Evolutionary conservation across 257 asterid genomes (phyloP), one percentile per base, ranked within the genome.

Genomic region (Solanum chilense): DNA sequence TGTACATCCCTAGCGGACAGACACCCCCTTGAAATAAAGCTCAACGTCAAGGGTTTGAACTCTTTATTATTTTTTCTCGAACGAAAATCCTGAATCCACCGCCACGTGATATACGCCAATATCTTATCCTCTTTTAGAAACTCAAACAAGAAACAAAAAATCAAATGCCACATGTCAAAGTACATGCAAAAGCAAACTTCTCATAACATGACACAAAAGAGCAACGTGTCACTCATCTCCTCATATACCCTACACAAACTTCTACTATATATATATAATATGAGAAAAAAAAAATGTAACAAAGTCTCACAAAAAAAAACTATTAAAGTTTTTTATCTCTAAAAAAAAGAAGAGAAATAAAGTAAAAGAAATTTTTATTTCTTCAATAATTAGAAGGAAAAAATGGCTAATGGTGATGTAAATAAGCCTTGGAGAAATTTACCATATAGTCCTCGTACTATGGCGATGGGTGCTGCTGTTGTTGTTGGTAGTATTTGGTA

Each of bases 401-500:
- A 78, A 80, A 80, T 80, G 85, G 29, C 44, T 80, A 23, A 27
- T 80, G 77, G 83, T 1, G 81, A 31, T 35, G 23, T 86, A 37
- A 85, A 83, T 77, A 90, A 86, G 27, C 58, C n/a, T 35, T 88
- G 91, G 39, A 89, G 92, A 66, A 87, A 74, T 35, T 27, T 92
- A 77, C 93, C 93, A 23, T 92, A 92, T 91, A 90, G 89, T 87
- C 94, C 92, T 2, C 87, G 84, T 45, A 87, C 87, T 31, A 89
- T 93, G 90, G 94, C 92, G 5, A 86, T 89, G 1, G 95, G 89
- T 27, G 92, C 93, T 29, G 89, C 92, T 2, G 91, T 91, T 0
- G 86, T 89, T 5, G 89, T 88, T 9, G 91, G 94, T 0, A 91
- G 92, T 21, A 13, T 91, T 20, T 92, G 93, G 93, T 93, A 92